Conservation (phyloP, 148 eudicot species). For the Linanthus parryae region DNA sequence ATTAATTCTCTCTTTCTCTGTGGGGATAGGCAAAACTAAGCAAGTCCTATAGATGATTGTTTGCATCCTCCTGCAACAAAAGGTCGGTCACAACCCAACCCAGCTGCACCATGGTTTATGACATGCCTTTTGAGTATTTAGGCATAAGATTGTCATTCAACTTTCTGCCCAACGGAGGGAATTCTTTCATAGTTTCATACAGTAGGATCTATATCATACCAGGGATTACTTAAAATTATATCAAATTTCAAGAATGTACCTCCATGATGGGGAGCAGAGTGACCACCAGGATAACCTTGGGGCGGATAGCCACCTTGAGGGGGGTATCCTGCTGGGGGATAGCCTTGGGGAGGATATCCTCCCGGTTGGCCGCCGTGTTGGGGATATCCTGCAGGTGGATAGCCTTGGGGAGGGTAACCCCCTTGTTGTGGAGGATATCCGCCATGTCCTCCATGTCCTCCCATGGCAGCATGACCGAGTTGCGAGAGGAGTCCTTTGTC, state of each 20-base stretch:
- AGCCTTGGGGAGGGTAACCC: slow-evolving; percentile 29
- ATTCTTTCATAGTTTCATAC: not conserved
- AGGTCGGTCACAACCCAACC: too few relatives aligned
- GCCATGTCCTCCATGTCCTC: slow-evolving; percentile 21
- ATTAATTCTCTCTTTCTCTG: too few relatives aligned
- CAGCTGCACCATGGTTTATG: too few relatives aligned
- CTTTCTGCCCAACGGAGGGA: not conserved
- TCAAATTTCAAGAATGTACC: slow-evolving; percentile 21
- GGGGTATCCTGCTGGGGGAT: slow-evolving; percentile 19
- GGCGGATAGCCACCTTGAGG: slow-evolving; percentile 34
- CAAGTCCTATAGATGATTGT: too few relatives aligned
- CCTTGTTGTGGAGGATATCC: slow-evolving; percentile 27
- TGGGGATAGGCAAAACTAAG: too few relatives aligned
- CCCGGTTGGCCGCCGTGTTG: slow-evolving; percentile 19
- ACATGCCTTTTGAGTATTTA: too few relatives aligned
- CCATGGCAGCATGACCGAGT: slow-evolving; percentile 30
- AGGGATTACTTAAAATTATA: not conserved
- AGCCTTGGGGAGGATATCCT: slow-evolving; percentile 21
- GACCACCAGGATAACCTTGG: slow-evolving; percentile 24
- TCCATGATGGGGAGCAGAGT: slow-evolving; percentile 31
- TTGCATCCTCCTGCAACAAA: too few relatives aligned
- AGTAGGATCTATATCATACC: not conserved
- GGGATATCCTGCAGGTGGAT: slow-evolving; percentile 34
- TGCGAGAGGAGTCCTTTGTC: slow-evolving; percentile 59
- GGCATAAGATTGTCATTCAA: too few relatives aligned